phyloP scores from a whole-genome alignment of 257 asterid genomes.

The Salvia miltiorrhiza region DNA sequence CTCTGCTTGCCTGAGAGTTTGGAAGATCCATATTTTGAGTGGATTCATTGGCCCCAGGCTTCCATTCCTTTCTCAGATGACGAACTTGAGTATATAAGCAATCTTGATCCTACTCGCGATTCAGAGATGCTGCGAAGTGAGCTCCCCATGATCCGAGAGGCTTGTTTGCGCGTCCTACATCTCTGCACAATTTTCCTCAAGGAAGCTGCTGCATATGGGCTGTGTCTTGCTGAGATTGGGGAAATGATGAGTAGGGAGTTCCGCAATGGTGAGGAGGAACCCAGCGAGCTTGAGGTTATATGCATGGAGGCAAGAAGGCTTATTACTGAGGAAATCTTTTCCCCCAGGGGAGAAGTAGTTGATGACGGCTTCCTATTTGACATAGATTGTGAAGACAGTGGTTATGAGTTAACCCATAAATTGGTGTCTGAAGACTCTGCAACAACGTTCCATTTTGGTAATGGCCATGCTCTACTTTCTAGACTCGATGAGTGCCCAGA shows the following conservation, averaged over 20 bases:
- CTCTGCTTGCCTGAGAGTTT: constrained; percentile 89
- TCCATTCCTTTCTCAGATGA: constrained; percentile 92
- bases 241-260: constrained; percentile 97
- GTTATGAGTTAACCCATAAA: constrained; percentile 29
- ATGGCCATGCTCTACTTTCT: constrained; percentile 55
- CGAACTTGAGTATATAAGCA: constrained; percentile 74
- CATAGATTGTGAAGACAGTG: constrained; percentile 72
- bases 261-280: constrained; percentile 86
- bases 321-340: constrained; percentile 46
- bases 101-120: constrained; percentile 71
- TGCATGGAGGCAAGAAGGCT: constrained; percentile 83
- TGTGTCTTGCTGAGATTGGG: constrained; percentile 94
- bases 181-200: constrained; percentile 82
- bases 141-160: constrained; percentile 93
- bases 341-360: constrained; percentile 46
- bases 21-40: constrained; percentile 97
- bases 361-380: constrained; percentile 57
- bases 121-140: constrained; percentile 73
- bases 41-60: constrained; percentile 99
- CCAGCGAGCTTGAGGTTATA: constrained; percentile 88
- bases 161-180: constrained; percentile 76
- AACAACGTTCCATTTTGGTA: constrained; percentile 38
- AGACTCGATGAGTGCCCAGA: constrained; percentile 66
- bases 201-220: constrained; percentile 78
- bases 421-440: constrained; percentile 36